Evolutionary conservation across 1,284 basidiomycete species (phyloP).

Genomic region (Coriolopsis trogii): DNA sequence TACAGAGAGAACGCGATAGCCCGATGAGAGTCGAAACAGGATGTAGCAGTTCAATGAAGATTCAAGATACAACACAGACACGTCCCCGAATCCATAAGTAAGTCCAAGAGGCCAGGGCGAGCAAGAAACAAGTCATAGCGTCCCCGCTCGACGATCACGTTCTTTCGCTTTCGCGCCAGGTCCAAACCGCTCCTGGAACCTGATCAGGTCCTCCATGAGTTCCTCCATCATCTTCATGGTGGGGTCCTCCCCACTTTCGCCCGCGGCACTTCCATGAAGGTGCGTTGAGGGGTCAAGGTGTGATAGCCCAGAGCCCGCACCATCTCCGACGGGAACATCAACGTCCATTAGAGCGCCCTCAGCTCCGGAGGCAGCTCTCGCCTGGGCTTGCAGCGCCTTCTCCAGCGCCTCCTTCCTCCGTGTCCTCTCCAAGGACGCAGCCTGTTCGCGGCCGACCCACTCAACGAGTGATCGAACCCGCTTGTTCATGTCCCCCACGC

Average conservation of each 20-base stretch:
- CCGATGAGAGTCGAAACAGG: constrained; percentile 11
- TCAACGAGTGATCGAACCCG: constrained; percentile 90
- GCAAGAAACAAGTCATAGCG: constrained; percentile 35
- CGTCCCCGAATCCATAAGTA: constrained; percentile 12
- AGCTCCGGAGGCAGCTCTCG: constrained; percentile 7
- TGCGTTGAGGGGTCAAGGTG: constrained; percentile 2
- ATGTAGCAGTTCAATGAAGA: constrained; percentile 23
- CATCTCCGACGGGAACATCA: constrained; percentile 12
- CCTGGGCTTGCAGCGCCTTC: constrained; percentile 44
- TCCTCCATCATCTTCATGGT: constrained; percentile 87
- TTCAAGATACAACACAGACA: constrained; percentile 24
- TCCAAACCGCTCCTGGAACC: constrained; percentile 86
- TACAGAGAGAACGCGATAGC: constrained; percentile 20
- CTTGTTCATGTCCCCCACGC: constrained; percentile 96
- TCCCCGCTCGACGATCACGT: constrained; percentile 47
- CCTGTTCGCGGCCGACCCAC: constrained; percentile 88
- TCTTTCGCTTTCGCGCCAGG: constrained; percentile 60
- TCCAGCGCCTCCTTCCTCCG: constrained; percentile 71
- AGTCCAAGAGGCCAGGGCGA: not conserved
- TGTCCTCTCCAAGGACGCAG: constrained; percentile 71
- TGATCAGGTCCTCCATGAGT: constrained; percentile 83
- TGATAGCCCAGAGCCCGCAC: constrained; percentile 22
- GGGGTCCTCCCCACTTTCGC: constrained; percentile 13
- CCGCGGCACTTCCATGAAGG: not conserved
- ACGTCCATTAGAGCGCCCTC: constrained; percentile 18